phyloP scores from a whole-genome alignment of 2,329 filamentous ascomycete species.

The Alternaria brassicae region DNA sequence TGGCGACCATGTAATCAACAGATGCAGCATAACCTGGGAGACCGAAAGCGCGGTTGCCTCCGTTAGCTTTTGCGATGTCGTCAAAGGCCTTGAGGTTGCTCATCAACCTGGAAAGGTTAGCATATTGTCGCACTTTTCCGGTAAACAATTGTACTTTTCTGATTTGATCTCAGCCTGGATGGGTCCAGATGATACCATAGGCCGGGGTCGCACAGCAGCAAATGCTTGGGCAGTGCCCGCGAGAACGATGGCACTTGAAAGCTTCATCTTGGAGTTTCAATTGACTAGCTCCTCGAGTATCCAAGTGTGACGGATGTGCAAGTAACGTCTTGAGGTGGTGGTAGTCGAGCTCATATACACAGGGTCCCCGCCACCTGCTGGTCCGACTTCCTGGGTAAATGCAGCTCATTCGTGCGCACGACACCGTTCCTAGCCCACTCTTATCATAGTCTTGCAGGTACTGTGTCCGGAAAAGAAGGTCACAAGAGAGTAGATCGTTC shows the following conservation, averaged over 20 bases:
- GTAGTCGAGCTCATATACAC: conserved; percentile 23
- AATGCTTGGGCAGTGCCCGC: conserved; percentile 36
- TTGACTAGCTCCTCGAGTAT: background rate
- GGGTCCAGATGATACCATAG: conserved; percentile 48
- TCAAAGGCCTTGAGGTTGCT: conserved; percentile 63
- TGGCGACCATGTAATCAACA: conserved; percentile 63
- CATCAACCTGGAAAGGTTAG: conserved; percentile 54
- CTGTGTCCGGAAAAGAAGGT: conserved; percentile 44
- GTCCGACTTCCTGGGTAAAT: conserved; percentile 20
- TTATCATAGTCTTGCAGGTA: conserved; percentile 31
- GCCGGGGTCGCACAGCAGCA: conserved; percentile 28
- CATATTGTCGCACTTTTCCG: background rate
- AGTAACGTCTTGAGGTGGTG: conserved; percentile 11
- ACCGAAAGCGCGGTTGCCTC: conserved; percentile 67
- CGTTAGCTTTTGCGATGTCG: conserved; percentile 62
- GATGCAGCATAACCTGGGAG: conserved; percentile 66
- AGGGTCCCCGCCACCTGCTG: conserved; percentile 7
- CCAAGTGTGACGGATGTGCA: background rate
- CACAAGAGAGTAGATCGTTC: conserved; percentile 34
- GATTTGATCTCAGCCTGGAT: conserved; percentile 52
- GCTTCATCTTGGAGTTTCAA: conserved; percentile 34
- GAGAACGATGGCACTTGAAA: conserved; percentile 32
- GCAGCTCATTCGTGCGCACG: conserved; percentile 21
- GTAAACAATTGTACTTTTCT: conserved; percentile 37
- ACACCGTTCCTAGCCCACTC: conserved; percentile 23